These are phyloP conservation scores for Sutorius eximius DNA, from an alignment of 1,284 basidiomycete genomes.

Conservation along the genomic window DNA sequence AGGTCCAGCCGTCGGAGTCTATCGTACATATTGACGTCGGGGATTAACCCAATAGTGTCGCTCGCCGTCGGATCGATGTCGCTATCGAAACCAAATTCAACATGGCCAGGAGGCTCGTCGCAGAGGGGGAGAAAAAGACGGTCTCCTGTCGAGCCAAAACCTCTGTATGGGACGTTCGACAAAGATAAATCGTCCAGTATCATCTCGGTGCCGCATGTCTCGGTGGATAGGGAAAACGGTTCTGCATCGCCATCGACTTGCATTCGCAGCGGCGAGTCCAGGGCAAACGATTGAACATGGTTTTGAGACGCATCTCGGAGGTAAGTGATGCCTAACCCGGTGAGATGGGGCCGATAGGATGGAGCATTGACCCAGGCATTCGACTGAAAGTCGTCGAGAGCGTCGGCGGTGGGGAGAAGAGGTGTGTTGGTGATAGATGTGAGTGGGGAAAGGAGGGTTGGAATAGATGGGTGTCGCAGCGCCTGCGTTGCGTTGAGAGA, in stretches of 20 bases:
- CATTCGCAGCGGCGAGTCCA: conserved; percentile 4
- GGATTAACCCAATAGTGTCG: conserved; percentile 38
- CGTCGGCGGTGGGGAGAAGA: neutral
- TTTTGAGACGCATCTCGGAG: neutral
- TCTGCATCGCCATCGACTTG: conserved; percentile 10
- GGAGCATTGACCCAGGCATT: conserved; percentile 28
- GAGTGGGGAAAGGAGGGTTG: conserved; percentile 34
- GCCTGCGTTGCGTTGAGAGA: conserved; percentile 31
- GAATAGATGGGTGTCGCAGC: conserved; percentile 27
- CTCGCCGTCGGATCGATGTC: conserved; percentile 11
- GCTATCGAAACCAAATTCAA: conserved; percentile 11
- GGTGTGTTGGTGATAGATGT: conserved; percentile 12
- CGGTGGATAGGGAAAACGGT: neutral
- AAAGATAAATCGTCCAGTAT: neutral
- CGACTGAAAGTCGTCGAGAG: conserved; percentile 37
- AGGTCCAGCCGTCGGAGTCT: conserved; percentile 25
- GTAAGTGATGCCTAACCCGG: conserved; percentile 35
- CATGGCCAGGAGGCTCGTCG: neutral
- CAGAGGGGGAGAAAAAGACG: neutral
- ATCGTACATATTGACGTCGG: conserved; percentile 47
- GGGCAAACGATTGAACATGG: neutral
- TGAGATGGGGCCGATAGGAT: conserved; percentile 16
- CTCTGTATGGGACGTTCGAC: neutral
- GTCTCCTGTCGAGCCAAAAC: neutral
- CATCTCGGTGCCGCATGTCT: neutral